Percentiles rank a stretch among this genome's conserved stretches.
Conservation (phyloP, 2,329 filamentous ascomycete genomes). For the Tetracladium maxilliforme region DNA sequence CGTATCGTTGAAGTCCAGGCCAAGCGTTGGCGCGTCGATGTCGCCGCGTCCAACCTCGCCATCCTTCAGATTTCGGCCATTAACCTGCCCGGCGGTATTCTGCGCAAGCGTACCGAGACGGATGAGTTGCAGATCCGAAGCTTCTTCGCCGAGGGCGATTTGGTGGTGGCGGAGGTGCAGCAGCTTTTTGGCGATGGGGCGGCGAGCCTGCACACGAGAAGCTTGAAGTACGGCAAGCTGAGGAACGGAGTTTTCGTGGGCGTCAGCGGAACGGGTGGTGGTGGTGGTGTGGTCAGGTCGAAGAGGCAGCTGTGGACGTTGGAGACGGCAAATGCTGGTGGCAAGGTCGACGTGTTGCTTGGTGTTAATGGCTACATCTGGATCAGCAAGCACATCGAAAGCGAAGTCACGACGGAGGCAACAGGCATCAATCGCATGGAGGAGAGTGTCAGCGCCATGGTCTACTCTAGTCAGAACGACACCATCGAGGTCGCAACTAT, state of each 20-base stretch:
- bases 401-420: conserved; percentile 32
- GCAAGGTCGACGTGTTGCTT: conserved; percentile 70
- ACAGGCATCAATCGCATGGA: conserved; percentile 86
- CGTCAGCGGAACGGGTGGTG: conserved; percentile 66
- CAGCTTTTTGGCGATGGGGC: conserved; percentile 72
- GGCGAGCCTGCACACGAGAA: conserved; percentile 78
- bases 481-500: conserved; percentile 62
- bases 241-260: conserved; percentile 82
- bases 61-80: conserved; percentile 76
- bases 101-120: conserved; percentile 82
- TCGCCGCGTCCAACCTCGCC: conserved; percentile 76
- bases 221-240: conserved; percentile 87
- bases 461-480: conserved; percentile 95
- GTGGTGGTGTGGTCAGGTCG: conserved; percentile 67
- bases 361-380: conserved; percentile 97
- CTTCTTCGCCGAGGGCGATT: conserved; percentile 93
- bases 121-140: conserved; percentile 94
- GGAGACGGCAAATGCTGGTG: conserved; percentile 36
- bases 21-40: conserved; percentile 87
- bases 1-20: conserved; percentile 92
- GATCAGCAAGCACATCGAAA: conserved; percentile 73
- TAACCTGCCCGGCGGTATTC: conserved; percentile 85
- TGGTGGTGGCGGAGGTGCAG: conserved; percentile 92
- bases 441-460: conserved; percentile 68
- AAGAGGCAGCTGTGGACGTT: conserved; percentile 83